Evolutionary conservation across 768 basidiomycete genomes (phyloP), one percentile per base, ranked within the genome.

Genomic region (Calocera cornea): DNA sequence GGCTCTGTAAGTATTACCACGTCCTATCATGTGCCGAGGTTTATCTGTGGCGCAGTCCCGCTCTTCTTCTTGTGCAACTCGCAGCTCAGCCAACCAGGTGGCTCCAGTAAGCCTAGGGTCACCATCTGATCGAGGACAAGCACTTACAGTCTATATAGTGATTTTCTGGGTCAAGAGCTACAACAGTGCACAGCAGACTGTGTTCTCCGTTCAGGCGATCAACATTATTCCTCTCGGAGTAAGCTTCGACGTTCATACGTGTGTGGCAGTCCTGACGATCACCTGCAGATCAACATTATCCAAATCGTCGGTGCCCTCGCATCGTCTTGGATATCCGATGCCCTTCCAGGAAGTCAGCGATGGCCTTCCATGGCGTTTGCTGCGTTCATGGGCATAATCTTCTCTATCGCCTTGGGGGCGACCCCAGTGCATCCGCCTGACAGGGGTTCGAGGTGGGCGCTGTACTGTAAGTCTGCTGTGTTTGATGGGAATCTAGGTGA

Each of bases 101-200:
- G 64, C 33, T 69, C 69, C 41, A 73, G 72, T 72, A 36, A 68
- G 70, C 69, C 14, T 5, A 17, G 5, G 33, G 14, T n/a, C 54
- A 12, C 19, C n/a, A 19, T 17, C 22, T 24, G 17, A 24, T 33
- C 31, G 40, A 12, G 5, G 16, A 38, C 33, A 12, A 38, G 8
- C 27, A 3, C 31, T 33, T 10, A 19, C 36, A 12, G 16, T 24
- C 8, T 17, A 5, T 67, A 64, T 38, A 71, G 71, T 73, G 70
- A 71, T 72, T 47, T 73, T 72, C 68, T 73, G 71, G 71, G 68
- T 73, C n/a, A 73, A 72, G 44, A 65, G 67, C 29, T 67, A 36
- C 34, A 41, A 47, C 67, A 60, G 14, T 16, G 54, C 14, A 36
- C 60, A 16, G 36, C 63, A 10, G 64, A 24, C 22, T 2, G 31